Conservation (phyloP, 345 rosid genomes). For the sweet orange (Citrus sinensis) region DNA sequence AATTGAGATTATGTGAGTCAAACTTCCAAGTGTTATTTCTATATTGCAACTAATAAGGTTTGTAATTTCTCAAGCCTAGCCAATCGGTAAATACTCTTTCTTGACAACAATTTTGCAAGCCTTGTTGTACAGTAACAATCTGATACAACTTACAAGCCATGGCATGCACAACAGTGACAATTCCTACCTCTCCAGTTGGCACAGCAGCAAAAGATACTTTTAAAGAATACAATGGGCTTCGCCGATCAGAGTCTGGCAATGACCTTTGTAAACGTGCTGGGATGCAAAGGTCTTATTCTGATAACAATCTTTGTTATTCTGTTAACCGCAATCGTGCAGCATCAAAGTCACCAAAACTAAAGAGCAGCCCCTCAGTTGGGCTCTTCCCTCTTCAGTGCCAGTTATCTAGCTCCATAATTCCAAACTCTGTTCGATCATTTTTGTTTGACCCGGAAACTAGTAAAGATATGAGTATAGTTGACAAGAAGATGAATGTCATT, state of each 20-base stretch:
- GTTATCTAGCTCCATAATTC: slow-evolving; percentile 51
- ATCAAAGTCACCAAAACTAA: slow-evolving; percentile 45
- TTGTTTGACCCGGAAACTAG: slow-evolving; percentile 57
- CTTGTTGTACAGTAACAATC: background rate
- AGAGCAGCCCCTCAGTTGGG: slow-evolving; percentile 53
- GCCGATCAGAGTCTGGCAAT: slow-evolving; percentile 50
- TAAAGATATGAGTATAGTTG: slow-evolving; percentile 26
- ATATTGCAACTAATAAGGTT: slow-evolving; percentile 1
- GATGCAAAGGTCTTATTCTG: slow-evolving; percentile 60
- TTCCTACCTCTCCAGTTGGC: slow-evolving; percentile 42
- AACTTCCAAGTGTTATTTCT: no score
- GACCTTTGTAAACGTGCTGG: slow-evolving; percentile 40
- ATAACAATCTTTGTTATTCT: slow-evolving; percentile 55
- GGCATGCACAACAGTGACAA: slow-evolving; percentile 49
- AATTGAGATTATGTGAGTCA: no score
- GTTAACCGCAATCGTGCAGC: slow-evolving; percentile 37
- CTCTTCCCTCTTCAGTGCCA: slow-evolving; percentile 61
- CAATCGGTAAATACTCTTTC: background rate
- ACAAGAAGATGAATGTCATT: slow-evolving; percentile 18
- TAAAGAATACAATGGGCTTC: slow-evolving; percentile 50
- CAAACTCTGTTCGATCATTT: slow-evolving; percentile 47
- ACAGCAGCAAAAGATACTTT: slow-evolving; percentile 25
- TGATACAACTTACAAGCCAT: slow-evolving; percentile 23
- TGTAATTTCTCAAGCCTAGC: slow-evolving; percentile 11
- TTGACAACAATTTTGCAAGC: background rate